Conservation (phyloP, 495 filamentous ascomycete genomes). For the Neurospora sp. region DNA sequence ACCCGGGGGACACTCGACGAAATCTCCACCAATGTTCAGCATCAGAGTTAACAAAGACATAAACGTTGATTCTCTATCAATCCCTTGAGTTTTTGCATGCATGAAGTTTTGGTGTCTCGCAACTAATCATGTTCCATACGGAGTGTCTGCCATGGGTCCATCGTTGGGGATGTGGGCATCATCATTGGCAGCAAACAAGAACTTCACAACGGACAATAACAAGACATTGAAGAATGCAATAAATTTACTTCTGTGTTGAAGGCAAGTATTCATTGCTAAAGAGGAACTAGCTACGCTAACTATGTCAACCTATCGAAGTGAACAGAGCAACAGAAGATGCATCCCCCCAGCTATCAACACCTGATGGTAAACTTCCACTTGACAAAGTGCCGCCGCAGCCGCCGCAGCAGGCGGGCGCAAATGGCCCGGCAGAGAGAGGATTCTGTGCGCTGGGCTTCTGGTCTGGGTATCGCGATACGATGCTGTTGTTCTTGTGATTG, state of each 20-base stretch:
- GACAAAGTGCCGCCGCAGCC: background rate
- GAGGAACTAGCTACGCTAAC: background rate
- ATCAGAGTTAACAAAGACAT: too few relatives aligned
- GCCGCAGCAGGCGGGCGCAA: slow-evolving; percentile 5
- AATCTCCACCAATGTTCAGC: too few relatives aligned
- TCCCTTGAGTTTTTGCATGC: too few relatives aligned
- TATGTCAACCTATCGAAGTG: background rate
- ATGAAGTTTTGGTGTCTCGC: too few relatives aligned
- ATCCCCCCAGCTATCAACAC: background rate
- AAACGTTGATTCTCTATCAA: too few relatives aligned
- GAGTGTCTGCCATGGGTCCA: background rate
- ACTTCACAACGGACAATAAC: background rate
- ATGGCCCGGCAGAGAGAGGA: slow-evolving; percentile 26
- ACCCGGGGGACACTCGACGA: too few relatives aligned
- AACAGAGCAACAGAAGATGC: background rate
- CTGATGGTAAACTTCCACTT: background rate
- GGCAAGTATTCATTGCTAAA: background rate
- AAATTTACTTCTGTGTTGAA: rapidly evolving
- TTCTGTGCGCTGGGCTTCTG: slow-evolving; percentile 6
- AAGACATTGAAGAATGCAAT: background rate
- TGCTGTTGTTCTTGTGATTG: background rate
- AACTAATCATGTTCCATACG: too few relatives aligned
- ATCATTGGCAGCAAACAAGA: background rate
- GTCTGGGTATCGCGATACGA: background rate
- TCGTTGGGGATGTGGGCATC: background rate